Evolutionary conservation across 139 green algal species (phyloP), one percentile per base, ranked within the genome.

Genomic region (Haematococcus lacustris): DNA sequence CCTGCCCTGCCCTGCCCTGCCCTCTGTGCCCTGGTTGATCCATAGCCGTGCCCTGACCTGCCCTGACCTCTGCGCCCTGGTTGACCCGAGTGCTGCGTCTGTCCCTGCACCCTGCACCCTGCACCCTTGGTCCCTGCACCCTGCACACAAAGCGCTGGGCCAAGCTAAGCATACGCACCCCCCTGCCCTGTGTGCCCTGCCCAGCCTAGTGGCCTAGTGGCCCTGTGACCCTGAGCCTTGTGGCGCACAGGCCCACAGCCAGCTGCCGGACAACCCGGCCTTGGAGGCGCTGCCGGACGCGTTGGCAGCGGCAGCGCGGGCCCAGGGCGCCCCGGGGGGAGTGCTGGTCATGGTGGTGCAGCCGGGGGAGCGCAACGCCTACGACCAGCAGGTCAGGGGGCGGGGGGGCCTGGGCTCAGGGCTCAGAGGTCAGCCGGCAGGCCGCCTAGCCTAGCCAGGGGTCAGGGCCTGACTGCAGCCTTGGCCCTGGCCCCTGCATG

Each of bases 311-410:
- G 78, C 76, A 1, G 70, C 79, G 7, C 59, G 32, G 17, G 79
- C 74, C 2, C 60, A 66, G 33, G 66, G 68, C 0, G 51, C 35
- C 30, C 62, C 61, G 38, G 76, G 76, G 0, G 78, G 75, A 2
- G 85, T 90, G 7, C 84, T 97, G 63, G 70, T 98, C 33, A 92
- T 98, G 78, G 85, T 98, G 34, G 94, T 98, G 59, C 92, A 98
- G 72, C 90, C 91, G 0, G 85, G 83, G 7, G 95, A 99, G 83
- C 71, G 84, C 1, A 99, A 99, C 75, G 82, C 88, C 39, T 97
- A 93, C 66, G 93, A 98, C 76, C 94, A 98, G 84, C 88, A 90
- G 80, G 80, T 88, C n/a, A 57, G 21, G 47, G 21, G 21, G 21
- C 47, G 47, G 13, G 13, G 47, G 13, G 13, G 13, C 21, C 21